A percentile compares a stretch with the other conserved stretches of the same genome.
Evolutionary conservation across 305 asterid genomes (phyloP).

Genomic region (Salvia sclarea): DNA sequence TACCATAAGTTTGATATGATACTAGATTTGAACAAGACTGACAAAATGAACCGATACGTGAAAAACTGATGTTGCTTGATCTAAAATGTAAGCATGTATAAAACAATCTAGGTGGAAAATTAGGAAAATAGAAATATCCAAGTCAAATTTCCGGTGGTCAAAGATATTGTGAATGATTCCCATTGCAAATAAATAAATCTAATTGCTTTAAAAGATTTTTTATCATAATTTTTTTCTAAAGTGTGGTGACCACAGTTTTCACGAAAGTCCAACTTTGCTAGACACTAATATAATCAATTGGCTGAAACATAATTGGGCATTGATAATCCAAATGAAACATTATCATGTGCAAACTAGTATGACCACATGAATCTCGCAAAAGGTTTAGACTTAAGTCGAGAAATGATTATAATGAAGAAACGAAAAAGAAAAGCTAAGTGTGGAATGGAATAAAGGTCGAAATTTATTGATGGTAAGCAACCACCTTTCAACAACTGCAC

Average conservation of each 20-base stretch:
- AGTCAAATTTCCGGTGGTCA: too few relatives aligned
- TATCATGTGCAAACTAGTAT: not conserved
- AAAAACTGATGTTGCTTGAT: too few relatives aligned
- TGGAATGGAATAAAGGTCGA: conserved; percentile 8
- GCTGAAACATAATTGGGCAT: not conserved
- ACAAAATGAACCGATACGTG: too few relatives aligned
- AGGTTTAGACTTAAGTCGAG: not conserved
- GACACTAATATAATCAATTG: not conserved
- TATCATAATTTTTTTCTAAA: too few relatives aligned
- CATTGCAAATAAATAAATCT: too few relatives aligned
- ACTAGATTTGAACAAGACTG: too few relatives aligned
- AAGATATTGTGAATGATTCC: too few relatives aligned
- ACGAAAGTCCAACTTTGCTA: not conserved
- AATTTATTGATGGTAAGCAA: conserved; percentile 25
- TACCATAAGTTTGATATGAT: too few relatives aligned
- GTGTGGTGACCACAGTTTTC: not conserved
- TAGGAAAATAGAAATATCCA: too few relatives aligned
- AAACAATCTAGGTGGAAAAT: too few relatives aligned
- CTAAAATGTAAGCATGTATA: too few relatives aligned
- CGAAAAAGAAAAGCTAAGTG: not conserved
- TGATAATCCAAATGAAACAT: not conserved
- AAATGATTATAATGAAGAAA: not conserved
- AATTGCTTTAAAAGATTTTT: too few relatives aligned
- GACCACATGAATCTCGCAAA: not conserved
- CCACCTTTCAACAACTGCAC: not conserved